phyloP scores from a whole-genome alignment of 495 filamentous ascomycete species.

The Hypoxylon perforatum region DNA sequence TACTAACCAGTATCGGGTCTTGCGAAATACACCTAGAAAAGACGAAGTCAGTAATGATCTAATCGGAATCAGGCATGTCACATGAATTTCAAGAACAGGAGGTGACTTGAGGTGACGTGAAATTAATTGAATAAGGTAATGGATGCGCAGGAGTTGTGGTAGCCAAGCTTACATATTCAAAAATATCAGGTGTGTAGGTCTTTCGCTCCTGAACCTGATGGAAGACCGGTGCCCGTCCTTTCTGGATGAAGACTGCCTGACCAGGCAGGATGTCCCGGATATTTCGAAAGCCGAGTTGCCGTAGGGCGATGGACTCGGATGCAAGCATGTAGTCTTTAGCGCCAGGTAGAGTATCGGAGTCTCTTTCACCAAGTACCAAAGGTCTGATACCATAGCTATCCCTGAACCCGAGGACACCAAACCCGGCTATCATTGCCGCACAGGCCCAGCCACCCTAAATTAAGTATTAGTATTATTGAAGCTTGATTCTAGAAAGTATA shows the following conservation, averaged over 20 bases:
- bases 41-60: not conserved
- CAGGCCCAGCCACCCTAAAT: slow-evolving; percentile 42
- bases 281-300: slow-evolving; percentile 85
- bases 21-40: slow-evolving; percentile 73
- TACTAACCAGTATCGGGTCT: slow-evolving; percentile 79
- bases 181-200: slow-evolving; percentile 91
- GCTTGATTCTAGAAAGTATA: not conserved
- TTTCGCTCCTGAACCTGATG: slow-evolving; percentile 77
- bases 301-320: slow-evolving; percentile 92
- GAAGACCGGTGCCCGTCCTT: slow-evolving; percentile 79
- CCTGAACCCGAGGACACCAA: slow-evolving; percentile 88
- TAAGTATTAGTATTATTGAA: slow-evolving; percentile 3
- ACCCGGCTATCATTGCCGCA: slow-evolving; percentile 93
- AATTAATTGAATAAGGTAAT: slow-evolving; percentile 32
- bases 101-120: not conserved
- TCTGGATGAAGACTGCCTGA: slow-evolving; percentile 92
- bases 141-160: slow-evolving; percentile 49
- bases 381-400: slow-evolving; percentile 93
- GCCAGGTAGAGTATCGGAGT: slow-evolving; percentile 67
- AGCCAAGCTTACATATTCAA: slow-evolving; percentile 71
- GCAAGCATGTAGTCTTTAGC: slow-evolving; percentile 96
- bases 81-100: not conserved
- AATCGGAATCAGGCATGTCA: not conserved
- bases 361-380: slow-evolving; percentile 80
- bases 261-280: slow-evolving; percentile 89